phyloP scores from a whole-genome alignment of 2,329 filamentous ascomycete genomes.

The Claviceps fusiformis region DNA sequence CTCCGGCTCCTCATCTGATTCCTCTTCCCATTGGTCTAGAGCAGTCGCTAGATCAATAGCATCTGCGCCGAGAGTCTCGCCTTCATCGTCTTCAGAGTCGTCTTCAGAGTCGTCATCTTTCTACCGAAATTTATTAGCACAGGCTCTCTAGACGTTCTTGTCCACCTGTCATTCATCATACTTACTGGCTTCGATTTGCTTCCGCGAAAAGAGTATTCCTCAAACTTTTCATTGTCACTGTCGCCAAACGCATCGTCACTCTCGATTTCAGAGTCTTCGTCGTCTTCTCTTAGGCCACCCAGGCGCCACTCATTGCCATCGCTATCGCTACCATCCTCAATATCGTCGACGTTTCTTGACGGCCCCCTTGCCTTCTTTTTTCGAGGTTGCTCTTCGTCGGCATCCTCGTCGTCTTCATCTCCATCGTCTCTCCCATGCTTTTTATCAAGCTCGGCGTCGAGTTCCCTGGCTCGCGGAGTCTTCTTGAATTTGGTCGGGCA shows the following conservation, averaged over 20 bases:
- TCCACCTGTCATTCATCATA: background rate
- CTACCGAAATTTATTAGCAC: background rate
- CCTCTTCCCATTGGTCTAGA: constrained; percentile 39
- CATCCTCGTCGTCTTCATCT: constrained; percentile 33
- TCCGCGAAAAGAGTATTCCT: constrained; percentile 50
- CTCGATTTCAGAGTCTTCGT: constrained; percentile 51
- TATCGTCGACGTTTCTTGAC: constrained; percentile 37
- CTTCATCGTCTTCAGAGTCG: constrained; percentile 46
- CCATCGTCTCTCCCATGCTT: constrained; percentile 32
- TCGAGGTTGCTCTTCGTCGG: constrained; percentile 28
- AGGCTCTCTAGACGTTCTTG: background rate
- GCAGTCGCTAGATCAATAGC: constrained; percentile 46
- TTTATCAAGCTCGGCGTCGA: constrained; percentile 32
- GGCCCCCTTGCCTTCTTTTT: constrained; percentile 29
- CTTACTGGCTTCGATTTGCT: constrained; percentile 23
- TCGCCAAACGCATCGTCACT: constrained; percentile 74
- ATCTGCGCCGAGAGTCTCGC: constrained; percentile 43
- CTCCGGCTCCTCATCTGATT: constrained; percentile 33
- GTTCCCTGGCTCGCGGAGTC: constrained; percentile 36
- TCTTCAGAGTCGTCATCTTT: constrained; percentile 25
- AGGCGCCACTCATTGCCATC: constrained; percentile 78
- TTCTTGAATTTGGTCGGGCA: constrained; percentile 32
- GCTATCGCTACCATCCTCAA: constrained; percentile 68
- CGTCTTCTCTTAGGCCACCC: constrained; percentile 43
- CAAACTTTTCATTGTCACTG: constrained; percentile 75